Evolutionary conservation across 2,329 filamentous ascomycete genomes (phyloP).

Genomic region (Fusarium camptoceras): DNA sequence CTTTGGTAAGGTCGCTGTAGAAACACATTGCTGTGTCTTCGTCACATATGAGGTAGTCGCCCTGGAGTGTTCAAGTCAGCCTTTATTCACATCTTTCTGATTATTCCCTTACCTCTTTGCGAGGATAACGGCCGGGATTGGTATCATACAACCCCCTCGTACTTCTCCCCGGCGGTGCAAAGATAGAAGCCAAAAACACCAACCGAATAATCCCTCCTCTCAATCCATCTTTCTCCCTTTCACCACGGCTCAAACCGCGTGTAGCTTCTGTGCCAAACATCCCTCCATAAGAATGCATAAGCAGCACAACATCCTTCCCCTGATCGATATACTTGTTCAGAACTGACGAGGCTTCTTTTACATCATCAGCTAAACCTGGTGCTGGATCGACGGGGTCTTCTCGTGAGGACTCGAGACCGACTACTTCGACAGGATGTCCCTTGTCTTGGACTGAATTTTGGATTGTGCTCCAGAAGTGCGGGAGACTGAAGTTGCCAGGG

Average conservation of each 20-base stretch:
- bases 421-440: background rate
- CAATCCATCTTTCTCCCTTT: background rate
- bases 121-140: background rate
- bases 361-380: slow-evolving; percentile 12
- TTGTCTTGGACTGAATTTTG: background rate
- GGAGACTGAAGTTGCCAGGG: slow-evolving; percentile 17
- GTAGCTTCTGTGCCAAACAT: slow-evolving; percentile 20
- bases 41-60: slow-evolving; percentile 7
- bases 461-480: slow-evolving; percentile 11
- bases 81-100: accelerated
- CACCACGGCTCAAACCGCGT: background rate
- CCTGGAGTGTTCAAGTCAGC: background rate
- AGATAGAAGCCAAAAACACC: slow-evolving; percentile 11
- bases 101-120: background rate
- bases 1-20: slow-evolving; percentile 11
- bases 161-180: slow-evolving; percentile 12
- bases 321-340: background rate
- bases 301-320: slow-evolving; percentile 1
- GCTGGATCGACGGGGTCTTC: slow-evolving; percentile 8
- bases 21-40: slow-evolving; percentile 23
- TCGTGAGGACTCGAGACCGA: background rate
- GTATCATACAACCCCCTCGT: slow-evolving; percentile 3
- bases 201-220: slow-evolving; percentile 1
- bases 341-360: background rate
- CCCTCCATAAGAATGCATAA: slow-evolving; percentile 25